A percentile compares a stretch with the other conserved stretches of the same genome.
Conservation (phyloP, 371 early-diverging fungal species). For the Dichotomocladium elegans region DNA sequence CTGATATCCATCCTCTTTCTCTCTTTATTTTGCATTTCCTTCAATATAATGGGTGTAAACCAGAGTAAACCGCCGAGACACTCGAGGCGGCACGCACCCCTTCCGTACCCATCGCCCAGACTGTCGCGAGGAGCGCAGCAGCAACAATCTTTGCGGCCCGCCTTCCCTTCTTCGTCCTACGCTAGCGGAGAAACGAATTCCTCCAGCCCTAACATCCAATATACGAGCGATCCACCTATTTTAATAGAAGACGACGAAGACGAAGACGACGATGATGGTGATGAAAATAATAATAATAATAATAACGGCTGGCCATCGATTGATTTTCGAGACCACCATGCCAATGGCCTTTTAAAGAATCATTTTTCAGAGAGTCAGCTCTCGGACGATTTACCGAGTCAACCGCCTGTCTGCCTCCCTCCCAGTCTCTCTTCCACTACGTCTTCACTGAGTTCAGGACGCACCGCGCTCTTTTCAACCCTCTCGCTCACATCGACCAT, state of each 20-base stretch:
- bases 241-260: background rate
- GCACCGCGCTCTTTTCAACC: constrained; percentile 11
- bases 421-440: constrained; percentile 5
- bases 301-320: background rate
- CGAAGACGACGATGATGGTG: background rate
- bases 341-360: background rate
- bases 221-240: too few relatives aligned
- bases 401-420: constrained; percentile 2
- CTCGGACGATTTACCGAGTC: constrained; percentile 3
- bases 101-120: too few relatives aligned
- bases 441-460: constrained; percentile 1
- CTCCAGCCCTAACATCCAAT: too few relatives aligned
- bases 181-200: too few relatives aligned
- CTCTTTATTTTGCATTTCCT: too few relatives aligned
- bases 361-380: background rate
- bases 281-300: background rate
- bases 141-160: too few relatives aligned
- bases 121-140: too few relatives aligned
- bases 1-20: too few relatives aligned
- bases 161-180: too few relatives aligned
- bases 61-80: too few relatives aligned
- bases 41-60: too few relatives aligned
- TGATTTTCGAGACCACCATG: constrained; percentile 5
- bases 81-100: too few relatives aligned
- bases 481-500: constrained; percentile 9